Base-by-base conservation (phyloP, 108 stramenopile species). In the Cyclostephanos invisitatus region DNA sequence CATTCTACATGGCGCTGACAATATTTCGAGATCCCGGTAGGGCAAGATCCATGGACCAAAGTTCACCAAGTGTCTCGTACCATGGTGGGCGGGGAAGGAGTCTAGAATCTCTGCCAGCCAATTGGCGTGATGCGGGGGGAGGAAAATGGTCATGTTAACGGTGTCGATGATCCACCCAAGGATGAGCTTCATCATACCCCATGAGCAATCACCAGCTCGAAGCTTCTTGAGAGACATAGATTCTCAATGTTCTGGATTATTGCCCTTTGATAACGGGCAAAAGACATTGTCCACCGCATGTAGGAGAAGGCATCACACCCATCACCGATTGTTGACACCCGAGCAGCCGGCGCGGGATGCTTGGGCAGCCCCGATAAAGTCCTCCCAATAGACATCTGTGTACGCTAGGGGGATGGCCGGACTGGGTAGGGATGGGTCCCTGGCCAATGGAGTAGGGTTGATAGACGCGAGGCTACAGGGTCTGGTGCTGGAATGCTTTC, bases 111-210 rank as follows among this genome's bases (percentile, higher is more conserved):
- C 11, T 79, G 3, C 32, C 32, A 32, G 32, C 3, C 32, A 32
- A 32, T 32, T 4, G 32, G 4, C 4, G 32, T 32, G 75, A 21
- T 64, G 83, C 8, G 50, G 60, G 8, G 83, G 70, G 15, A 84
- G 66, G 22, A n/a, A 44, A 22, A 84, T 64, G 0, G 83, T 84
- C 55, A 35, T 22, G 15, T 47, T 14, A 7, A 68, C 12, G 12
- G 83, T 68, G 37, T 84, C 79, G 0, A 84, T 22, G 0, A 73
- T 17, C 83, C 83, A 84, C 1, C 83, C 83, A 12, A 80, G 66
- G 14, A 84, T 46, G 56, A 14, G 20, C 9, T 32, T 32, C 32
- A 32, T 32, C 32, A 4, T 32, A 4, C 32, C 4, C 32, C 32
- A 32, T 4, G 4, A 32, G 32, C 32, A 32, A 32, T 32, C 32